These are phyloP conservation scores for Neurospora tetraspora DNA, from an alignment of 495 filamentous ascomycete genomes.

Conservation along the genomic window DNA sequence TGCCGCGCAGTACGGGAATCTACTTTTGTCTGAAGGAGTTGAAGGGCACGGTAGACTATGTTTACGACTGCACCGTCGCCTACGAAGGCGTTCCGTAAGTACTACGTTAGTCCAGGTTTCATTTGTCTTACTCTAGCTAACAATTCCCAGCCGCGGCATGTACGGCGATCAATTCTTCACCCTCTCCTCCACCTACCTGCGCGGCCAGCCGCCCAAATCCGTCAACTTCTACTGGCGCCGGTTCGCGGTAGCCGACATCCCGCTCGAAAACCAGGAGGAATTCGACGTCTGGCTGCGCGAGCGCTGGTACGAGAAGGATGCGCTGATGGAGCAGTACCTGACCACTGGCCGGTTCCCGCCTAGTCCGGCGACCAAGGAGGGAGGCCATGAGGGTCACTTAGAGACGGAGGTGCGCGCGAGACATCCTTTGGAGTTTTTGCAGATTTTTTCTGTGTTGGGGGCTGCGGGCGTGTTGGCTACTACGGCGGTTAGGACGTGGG, in stretches of 20 bases:
- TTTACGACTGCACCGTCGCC: slow-evolving; percentile 79
- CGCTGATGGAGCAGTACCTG: slow-evolving; percentile 59
- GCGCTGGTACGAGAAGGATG: slow-evolving; percentile 75
- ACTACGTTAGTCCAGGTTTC: too few species aligned
- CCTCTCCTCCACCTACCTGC: slow-evolving; percentile 59
- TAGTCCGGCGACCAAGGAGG: slow-evolving; percentile 21
- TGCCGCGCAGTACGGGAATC: slow-evolving; percentile 68
- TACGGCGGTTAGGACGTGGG: slow-evolving; percentile 19
- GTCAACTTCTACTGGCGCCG: slow-evolving; percentile 82
- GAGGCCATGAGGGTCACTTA: slow-evolving; percentile 27
- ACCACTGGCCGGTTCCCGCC: slow-evolving; percentile 59
- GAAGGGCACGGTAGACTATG: slow-evolving; percentile 58
- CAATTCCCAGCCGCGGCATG: slow-evolving; percentile 43
- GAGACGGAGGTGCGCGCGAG: slow-evolving; percentile 39
- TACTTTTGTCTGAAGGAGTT: slow-evolving; percentile 68
- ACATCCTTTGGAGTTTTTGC: slow-evolving; percentile 38
- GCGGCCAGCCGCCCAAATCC: slow-evolving; percentile 68
- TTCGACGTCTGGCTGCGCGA: slow-evolving; percentile 68
- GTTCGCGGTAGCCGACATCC: slow-evolving; percentile 56
- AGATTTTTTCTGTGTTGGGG: slow-evolving; percentile 37
- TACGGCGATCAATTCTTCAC: slow-evolving; percentile 73
- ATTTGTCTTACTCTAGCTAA: slow-evolving; percentile 1
- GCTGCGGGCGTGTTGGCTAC: slow-evolving; percentile 25
- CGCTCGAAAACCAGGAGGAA: slow-evolving; percentile 46
- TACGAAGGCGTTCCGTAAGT: slow-evolving; percentile 72